Percentiles rank a stretch among this genome's conserved stretches.
phyloP scores from a whole-genome alignment of 2,329 filamentous ascomycete genomes.

The Aspergillus udagawae region DNA sequence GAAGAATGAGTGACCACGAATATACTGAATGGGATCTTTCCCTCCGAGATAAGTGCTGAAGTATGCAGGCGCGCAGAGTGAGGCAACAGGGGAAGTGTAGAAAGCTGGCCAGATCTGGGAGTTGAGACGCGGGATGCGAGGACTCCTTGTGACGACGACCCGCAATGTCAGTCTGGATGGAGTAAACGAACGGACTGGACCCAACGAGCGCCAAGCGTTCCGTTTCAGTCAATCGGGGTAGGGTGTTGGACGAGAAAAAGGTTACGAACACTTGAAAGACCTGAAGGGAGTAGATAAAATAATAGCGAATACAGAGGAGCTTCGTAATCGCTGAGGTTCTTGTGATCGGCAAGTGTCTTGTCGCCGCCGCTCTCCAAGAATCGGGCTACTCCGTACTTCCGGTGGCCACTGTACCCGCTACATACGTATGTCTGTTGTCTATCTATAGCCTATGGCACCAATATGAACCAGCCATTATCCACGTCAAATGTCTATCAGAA shows the following conservation, averaged over 20 bases:
- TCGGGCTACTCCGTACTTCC: no score
- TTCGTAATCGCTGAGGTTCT: neutral
- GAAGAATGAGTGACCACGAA: neutral
- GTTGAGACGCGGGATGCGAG: slow-evolving; percentile 8
- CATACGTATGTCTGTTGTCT: neutral
- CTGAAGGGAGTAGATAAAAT: neutral
- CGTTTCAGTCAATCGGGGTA: neutral
- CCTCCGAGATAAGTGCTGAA: neutral
- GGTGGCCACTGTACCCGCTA: neutral
- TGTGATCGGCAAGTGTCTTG: neutral
- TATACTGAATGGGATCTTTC: neutral
- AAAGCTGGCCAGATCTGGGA: neutral
- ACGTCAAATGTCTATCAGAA: neutral
- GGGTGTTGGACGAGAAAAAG: neutral
- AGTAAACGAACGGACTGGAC: neutral
- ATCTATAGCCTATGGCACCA: neutral
- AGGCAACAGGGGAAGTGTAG: neutral
- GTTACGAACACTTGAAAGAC: neutral
- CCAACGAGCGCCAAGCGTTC: neutral
- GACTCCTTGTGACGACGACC: slow-evolving; percentile 15
- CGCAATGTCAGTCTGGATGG: slow-evolving; percentile 1
- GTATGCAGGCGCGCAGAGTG: neutral
- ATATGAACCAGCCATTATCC: neutral
- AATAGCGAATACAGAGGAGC: neutral
- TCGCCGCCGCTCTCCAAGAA: neutral